These are phyloP conservation scores for Neocallimastix lanati DNA, from an alignment of 192 early-diverging fungal species.

Conservation along the genomic window DNA sequence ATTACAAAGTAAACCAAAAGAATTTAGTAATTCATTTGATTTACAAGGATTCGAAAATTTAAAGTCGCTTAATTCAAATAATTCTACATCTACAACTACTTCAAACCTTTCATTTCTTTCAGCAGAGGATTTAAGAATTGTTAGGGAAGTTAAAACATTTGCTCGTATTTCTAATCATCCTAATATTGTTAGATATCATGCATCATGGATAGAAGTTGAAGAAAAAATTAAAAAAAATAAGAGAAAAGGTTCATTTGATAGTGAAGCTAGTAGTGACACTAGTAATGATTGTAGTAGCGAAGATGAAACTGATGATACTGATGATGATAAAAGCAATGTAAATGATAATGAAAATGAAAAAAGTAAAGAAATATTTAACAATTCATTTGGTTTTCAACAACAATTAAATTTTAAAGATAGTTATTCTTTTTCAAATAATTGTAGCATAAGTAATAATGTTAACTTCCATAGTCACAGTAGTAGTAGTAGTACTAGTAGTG, in stretches of 20 bases:
- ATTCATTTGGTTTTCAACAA: too few species aligned
- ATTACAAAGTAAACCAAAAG: slow-evolving; percentile 11
- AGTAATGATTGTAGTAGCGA: not conserved
- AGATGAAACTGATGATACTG: not conserved
- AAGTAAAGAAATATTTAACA: too few species aligned
- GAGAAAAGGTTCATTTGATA: not conserved
- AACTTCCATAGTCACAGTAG: not conserved
- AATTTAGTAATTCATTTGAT: slow-evolving; percentile 3
- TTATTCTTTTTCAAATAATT: not conserved
- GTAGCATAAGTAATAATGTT: not conserved
- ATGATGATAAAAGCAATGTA: too few species aligned
- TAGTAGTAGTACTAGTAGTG: not conserved
- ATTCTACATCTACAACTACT: not conserved
- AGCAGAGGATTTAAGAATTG: slow-evolving; percentile 9
- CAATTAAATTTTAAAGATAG: not conserved
- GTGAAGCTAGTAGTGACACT: not conserved
- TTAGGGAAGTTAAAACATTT: slow-evolving; percentile 27
- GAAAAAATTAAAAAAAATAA: not conserved
- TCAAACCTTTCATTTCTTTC: not conserved
- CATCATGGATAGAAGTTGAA: slow-evolving; percentile 19
- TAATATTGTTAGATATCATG: slow-evolving; percentile 24
- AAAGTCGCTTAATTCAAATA: not conserved
- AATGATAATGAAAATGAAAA: too few species aligned
- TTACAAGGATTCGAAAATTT: not conserved
- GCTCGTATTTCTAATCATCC: slow-evolving; percentile 21